Percentiles rank a stretch among this genome's conserved stretches.
These are phyloP conservation scores for Sarocladium strictum DNA, from an alignment of 2,329 filamentous ascomycete genomes.

Conservation along the genomic window DNA sequence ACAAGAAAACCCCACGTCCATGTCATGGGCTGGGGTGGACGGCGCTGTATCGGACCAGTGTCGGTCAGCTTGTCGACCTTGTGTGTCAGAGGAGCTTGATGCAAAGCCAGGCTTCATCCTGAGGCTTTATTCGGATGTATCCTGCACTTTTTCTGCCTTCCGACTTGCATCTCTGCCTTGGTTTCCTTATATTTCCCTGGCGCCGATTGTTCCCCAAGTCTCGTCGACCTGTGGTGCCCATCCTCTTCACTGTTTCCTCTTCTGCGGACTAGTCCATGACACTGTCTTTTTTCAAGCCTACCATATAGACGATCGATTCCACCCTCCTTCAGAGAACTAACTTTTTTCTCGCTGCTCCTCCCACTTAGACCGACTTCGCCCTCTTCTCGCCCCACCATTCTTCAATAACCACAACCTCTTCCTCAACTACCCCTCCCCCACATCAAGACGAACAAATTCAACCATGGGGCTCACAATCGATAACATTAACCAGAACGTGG, in stretches of 20 bases:
- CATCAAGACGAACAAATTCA: conserved; percentile 17
- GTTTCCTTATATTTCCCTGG: background rate
- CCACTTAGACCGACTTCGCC: conserved; percentile 3
- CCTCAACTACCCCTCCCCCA: conserved; percentile 8
- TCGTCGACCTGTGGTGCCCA: background rate
- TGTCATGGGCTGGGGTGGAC: background rate
- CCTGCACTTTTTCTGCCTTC: background rate
- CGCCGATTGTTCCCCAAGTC: background rate
- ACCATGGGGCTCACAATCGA: conserved; percentile 58
- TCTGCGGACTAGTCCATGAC: background rate
- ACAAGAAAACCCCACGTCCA: conserved; percentile 1
- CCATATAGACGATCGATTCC: background rate
- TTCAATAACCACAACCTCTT: background rate
- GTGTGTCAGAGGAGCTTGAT: background rate
- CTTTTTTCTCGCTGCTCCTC: conserved; percentile 9
- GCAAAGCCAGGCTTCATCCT: background rate
- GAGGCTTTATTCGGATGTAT: background rate
- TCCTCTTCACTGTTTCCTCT: background rate
- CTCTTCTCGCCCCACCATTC: conserved; percentile 7
- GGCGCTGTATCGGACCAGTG: background rate
- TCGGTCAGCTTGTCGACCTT: background rate
- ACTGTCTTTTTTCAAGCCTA: background rate
- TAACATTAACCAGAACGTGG: conserved; percentile 90
- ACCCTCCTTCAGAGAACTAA: background rate
- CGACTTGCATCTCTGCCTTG: background rate